These are phyloP conservation scores for Diphasiastrum complanatum DNA, from an alignment of 83 land plant genomes.

Conservation along the genomic window DNA sequence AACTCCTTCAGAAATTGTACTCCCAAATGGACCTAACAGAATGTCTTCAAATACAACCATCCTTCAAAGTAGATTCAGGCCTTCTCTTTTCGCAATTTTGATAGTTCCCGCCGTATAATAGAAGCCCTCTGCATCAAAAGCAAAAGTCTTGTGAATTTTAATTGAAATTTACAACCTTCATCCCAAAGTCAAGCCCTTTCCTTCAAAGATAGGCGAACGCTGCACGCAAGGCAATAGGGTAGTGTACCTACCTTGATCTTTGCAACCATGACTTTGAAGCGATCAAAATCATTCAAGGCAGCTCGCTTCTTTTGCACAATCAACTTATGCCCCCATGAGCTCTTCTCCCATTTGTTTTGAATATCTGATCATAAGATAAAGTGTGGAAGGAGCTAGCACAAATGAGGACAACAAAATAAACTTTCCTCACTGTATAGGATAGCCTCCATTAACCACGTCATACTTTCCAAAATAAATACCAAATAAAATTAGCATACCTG, in stretches of 20 bases:
- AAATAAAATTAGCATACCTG: constrained; percentile 38
- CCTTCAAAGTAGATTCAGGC: too few species aligned
- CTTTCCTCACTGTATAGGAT: neutral
- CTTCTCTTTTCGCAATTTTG: constrained; percentile 49
- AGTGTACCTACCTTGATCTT: constrained; percentile 52
- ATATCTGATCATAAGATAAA: constrained; percentile 40
- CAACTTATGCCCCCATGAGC: constrained; percentile 79
- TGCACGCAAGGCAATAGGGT: neutral
- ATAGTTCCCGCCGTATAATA: constrained; percentile 56
- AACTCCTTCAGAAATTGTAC: too few species aligned
- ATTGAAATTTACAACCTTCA: neutral
- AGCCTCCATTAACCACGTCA: neutral
- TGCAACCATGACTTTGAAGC: constrained; percentile 79
- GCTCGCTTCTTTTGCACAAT: constrained; percentile 77
- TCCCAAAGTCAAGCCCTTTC: neutral
- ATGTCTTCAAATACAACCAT: too few species aligned
- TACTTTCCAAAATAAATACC: too few species aligned
- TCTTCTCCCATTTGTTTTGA: constrained; percentile 72
- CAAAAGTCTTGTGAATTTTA: neutral
- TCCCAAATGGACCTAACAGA: too few species aligned
- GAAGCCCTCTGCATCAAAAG: constrained; percentile 47
- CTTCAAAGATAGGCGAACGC: neutral
- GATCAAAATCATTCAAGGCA: constrained; percentile 61
- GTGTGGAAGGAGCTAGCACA: neutral
- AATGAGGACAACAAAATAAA: neutral